Percentiles rank a stretch among this genome's conserved stretches.
phyloP scores from a whole-genome alignment of 805 yeast genomes.

The Candida ortonii region DNA sequence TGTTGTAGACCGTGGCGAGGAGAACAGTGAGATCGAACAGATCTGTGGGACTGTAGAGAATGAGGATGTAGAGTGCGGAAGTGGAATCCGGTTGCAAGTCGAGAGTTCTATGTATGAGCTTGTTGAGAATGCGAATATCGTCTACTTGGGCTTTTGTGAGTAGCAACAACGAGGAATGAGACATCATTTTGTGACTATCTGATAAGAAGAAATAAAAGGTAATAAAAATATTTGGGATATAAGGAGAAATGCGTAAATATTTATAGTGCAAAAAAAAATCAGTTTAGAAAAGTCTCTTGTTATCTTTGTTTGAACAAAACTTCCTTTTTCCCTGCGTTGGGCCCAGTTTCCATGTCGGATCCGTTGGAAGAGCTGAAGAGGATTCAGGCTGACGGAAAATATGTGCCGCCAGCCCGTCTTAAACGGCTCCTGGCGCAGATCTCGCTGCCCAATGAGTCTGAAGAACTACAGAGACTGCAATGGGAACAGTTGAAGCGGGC shows the following conservation, averaged over 20 bases:
- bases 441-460: conserved; percentile 18
- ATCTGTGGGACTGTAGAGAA: conserved; percentile 19
- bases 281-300: too few species aligned
- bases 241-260: too few species aligned
- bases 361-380: conserved; percentile 36
- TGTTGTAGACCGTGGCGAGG: conserved; percentile 16
- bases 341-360: conserved; percentile 12
- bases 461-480: conserved; percentile 46
- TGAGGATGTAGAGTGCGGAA: conserved; percentile 11
- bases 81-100: not conserved
- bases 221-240: not conserved
- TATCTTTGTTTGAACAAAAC: too few species aligned
- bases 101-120: conserved; percentile 4
- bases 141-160: conserved; percentile 1
- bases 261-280: not conserved
- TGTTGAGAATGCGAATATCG: conserved; percentile 1
- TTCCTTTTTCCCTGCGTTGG: not conserved
- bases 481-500: conserved; percentile 55
- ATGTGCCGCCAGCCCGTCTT: conserved; percentile 54
- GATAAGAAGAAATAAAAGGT: not conserved
- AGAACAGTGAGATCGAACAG: conserved; percentile 6
- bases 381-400: conserved; percentile 43
- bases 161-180: conserved; percentile 1
- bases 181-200: not conserved
- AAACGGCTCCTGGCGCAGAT: conserved; percentile 37